phyloP scores from a whole-genome alignment of 1,284 basidiomycete species.

The Cryptococcus floricola region DNA sequence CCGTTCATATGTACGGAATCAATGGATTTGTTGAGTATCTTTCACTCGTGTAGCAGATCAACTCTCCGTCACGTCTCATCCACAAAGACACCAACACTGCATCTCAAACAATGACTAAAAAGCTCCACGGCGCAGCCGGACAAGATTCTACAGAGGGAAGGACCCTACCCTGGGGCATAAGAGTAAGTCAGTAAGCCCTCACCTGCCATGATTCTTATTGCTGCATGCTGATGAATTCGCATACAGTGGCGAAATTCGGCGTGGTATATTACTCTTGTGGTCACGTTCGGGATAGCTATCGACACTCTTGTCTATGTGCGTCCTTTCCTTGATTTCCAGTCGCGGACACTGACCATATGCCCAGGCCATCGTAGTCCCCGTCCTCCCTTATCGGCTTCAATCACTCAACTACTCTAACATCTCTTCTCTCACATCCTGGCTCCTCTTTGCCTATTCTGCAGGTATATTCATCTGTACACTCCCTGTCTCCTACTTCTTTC shows the following conservation, averaged over 20 bases:
- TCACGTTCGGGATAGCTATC: conserved; percentile 27
- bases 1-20: too few species aligned
- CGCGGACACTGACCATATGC: background rate
- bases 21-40: too few species aligned
- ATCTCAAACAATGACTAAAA: too few species aligned
- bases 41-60: too few species aligned
- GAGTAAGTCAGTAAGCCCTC: too few species aligned
- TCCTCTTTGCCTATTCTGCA: conserved; percentile 38
- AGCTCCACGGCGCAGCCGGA: too few species aligned
- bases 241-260: conserved; percentile 27
- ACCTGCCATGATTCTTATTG: too few species aligned
- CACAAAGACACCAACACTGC: too few species aligned
- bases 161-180: too few species aligned
- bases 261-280: conserved; percentile 38
- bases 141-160: too few species aligned
- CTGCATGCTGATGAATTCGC: too few species aligned
- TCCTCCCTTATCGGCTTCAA: conserved; percentile 60
- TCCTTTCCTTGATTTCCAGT: background rate
- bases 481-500: conserved; percentile 65
- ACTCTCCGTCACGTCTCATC: too few species aligned
- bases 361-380: conserved; percentile 52
- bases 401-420: conserved; percentile 31
- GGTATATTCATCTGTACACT: conserved; percentile 54
- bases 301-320: conserved; percentile 42
- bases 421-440: conserved; percentile 38